Base-by-base conservation (phyloP, 75 land plant genomes). In the Pseudotsuga menziesii region DNA sequence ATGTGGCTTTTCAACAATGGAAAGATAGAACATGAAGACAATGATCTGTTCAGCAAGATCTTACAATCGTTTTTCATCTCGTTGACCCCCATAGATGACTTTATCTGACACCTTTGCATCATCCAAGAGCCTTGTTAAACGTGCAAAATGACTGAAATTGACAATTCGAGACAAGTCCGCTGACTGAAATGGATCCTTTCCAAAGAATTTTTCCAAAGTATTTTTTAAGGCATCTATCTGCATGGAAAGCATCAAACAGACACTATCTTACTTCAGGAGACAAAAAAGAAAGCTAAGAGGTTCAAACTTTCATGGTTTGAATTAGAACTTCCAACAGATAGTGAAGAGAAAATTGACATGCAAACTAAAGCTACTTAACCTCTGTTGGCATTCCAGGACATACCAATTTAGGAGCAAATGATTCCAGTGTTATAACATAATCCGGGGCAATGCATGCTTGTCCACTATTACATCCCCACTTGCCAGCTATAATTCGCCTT, bases 371-470 rank as follows among this genome's bases (percentile, higher is more conserved):
- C 48, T 69, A 48, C 72, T 41, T 36, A 41, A 11, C 48, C 72
- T 39, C 52, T 23, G 7, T 16, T 17, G 23, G 41, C 52, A 48
- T 48, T 48, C 52, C 52, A 8, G 52, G 52, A 48, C 81, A 78
- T 90, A 94, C 98, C 91, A 94, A 56, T 79, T 85, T 88, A 35
- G 89, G 87, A 83, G 95, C 91, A 80, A 84, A 79, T 16, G 82
- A 82, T 79, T 85, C 88, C 61, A 93, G 85, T 23, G 91, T 95
- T 64, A 95, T 73, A 29, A 95, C 57, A 55, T 93, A 89, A 82
- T 95, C 98, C 32, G 96, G 96, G 62, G 96, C 79, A 77, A 92
- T 67, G 76, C 99, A 96, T n/a, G 99, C 90, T 85, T 96, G 99
- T 27, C 99, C 99, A 82, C 85, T 90, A 75, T 94, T 96, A 73